Base-by-base conservation (phyloP, 352 stramenopile genomes). In the Pythium guiyangense region DNA sequence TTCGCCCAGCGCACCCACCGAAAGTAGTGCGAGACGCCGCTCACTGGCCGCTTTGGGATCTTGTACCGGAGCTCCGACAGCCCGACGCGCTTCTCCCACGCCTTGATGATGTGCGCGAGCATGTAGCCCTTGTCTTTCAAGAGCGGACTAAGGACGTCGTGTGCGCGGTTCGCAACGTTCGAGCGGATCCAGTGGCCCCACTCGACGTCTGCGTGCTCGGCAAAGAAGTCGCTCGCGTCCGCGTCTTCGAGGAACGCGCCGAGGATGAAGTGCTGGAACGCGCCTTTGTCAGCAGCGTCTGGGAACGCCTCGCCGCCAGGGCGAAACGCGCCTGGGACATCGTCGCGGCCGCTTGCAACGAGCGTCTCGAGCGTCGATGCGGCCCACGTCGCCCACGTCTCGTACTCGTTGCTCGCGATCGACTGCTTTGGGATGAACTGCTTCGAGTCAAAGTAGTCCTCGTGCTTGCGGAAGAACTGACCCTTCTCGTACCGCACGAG, bases 361-460 rank as follows among this genome's bases (percentile, higher is more conserved):
- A 79, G 51, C 20, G 66, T 43, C n/a, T 63, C 40, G 47, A 79
- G 75, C 59, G 67, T 71, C 14, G 54, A 37, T 0, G 68, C 69
- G 0, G 81, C 77, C 79, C 79, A 91, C 9, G 49, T 43, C 18
- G 69, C 67, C 77, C 78, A 91, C 40, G 31, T 58, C 15, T 64
- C 39, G 59, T 80, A 89, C 35, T 84, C 73, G 0, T 64, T 27
- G 4, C 34, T 53, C 12, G 71, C 70, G 22, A 84, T 59, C 43
- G 69, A 44, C 17, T 82, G 70, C 35, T 51, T 69, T 4, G 71
- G 72, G 12, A 88, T 34, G 35, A 90, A 88, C 57, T 79, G 66
- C 59, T 86, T 88, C 22, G 72, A 85, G 37, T 82, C 67, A 57
- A 91, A 91, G 57, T 88, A 88, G 56, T 91, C 81, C 57, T 89